A percentile compares a stretch with the other conserved stretches of the same genome.
These are phyloP conservation scores for Pseudozyma sp. DNA, from an alignment of 1,284 basidiomycete genomes.

Conservation along the genomic window DNA sequence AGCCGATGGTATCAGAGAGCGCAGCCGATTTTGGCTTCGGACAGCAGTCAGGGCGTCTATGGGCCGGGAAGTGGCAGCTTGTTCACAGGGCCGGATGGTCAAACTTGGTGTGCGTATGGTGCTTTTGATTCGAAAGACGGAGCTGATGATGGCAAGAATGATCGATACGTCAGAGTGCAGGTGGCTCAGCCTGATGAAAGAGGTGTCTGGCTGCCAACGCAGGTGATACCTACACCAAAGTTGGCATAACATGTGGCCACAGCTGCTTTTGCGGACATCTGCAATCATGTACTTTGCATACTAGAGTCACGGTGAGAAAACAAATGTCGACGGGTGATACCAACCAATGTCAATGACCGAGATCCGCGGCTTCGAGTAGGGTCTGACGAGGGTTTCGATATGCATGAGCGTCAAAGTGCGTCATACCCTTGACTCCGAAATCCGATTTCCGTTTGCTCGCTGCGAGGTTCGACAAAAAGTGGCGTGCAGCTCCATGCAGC, in stretches of 20 bases:
- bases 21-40: slow-evolving; percentile 30
- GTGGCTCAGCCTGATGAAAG: slow-evolving; percentile 31
- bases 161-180: slow-evolving; percentile 41
- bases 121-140: slow-evolving; percentile 33
- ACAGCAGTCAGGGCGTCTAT: slow-evolving; percentile 30
- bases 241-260: slow-evolving; percentile 11
- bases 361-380: background rate
- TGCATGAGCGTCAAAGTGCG: slow-evolving; percentile 6
- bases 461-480: background rate
- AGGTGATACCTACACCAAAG: slow-evolving; percentile 28
- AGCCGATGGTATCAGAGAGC: slow-evolving; percentile 30
- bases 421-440: slow-evolving; percentile 12
- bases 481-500: slow-evolving; percentile 11
- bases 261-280: too few species aligned
- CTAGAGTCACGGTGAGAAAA: too few species aligned
- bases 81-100: slow-evolving; percentile 31
- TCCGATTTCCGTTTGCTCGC: slow-evolving; percentile 13
- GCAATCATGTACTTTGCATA: too few species aligned
- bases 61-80: slow-evolving; percentile 39
- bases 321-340: too few species aligned
- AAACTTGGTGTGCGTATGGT: slow-evolving; percentile 37
- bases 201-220: slow-evolving; percentile 40
- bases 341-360: too few species aligned
- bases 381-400: background rate
- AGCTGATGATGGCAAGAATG: slow-evolving; percentile 31